Percentiles rank a stretch among this genome's conserved stretches.
Evolutionary conservation across 805 yeast genomes (phyloP).

Genomic region (Teunomyces stri): DNA sequence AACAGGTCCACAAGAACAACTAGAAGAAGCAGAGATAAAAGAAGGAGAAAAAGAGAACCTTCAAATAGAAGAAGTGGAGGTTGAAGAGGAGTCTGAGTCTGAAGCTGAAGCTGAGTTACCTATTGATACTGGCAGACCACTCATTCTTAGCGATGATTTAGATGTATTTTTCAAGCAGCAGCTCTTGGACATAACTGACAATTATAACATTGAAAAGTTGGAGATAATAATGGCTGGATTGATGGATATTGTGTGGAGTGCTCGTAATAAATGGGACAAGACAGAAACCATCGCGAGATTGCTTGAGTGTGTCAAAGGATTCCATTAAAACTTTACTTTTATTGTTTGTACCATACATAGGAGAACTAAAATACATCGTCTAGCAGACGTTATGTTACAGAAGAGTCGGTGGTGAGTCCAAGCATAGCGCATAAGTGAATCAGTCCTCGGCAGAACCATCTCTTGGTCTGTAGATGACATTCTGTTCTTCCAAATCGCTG

Average conservation of each 20-base stretch:
- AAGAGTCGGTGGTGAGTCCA: not conserved
- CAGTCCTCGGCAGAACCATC: conserved; percentile 82
- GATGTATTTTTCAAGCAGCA: conserved; percentile 23
- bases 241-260: conserved; percentile 71
- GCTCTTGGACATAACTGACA: conserved; percentile 29
- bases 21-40: not conserved
- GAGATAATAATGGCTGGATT: conserved; percentile 56
- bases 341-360: conserved; percentile 3
- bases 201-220: conserved; percentile 35
- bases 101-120: conserved; percentile 34
- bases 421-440: not conserved
- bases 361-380: conserved; percentile 5
- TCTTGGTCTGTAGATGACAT: conserved; percentile 87
- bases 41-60: not conserved
- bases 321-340: conserved; percentile 1
- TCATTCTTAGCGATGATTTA: conserved; percentile 24
- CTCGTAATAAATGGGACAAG: conserved; percentile 51
- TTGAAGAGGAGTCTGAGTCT: conserved; percentile 23
- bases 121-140: conserved; percentile 57
- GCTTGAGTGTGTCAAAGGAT: conserved; percentile 12
- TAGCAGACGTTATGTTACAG: not conserved
- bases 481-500: conserved; percentile 66
- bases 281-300: conserved; percentile 33
- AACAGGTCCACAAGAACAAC: not conserved
- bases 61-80: conserved; percentile 2